phyloP scores from a whole-genome alignment of 179 eudicot species.

The Nepenthes alata region DNA sequence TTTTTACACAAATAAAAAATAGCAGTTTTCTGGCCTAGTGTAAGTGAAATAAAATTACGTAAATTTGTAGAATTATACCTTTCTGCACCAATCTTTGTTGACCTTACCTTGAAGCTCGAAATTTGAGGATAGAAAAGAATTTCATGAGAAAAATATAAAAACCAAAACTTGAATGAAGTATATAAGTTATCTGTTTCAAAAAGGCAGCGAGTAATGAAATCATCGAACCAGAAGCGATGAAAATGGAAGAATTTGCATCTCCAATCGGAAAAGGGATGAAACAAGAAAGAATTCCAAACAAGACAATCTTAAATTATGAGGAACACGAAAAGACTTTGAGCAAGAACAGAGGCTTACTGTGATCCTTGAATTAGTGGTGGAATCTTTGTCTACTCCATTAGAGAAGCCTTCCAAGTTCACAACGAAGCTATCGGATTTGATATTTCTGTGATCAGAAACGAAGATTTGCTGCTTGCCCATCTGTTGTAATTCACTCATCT shows the following conservation, averaged over 20 bases:
- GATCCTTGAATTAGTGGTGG: conserved; percentile 36
- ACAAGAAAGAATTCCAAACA: background rate
- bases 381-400: conserved; percentile 32
- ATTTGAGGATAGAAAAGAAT: background rate
- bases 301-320: background rate
- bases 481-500: conserved; percentile 2
- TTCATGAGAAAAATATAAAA: background rate
- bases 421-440: conserved; percentile 39
- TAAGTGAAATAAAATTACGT: too few species aligned
- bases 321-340: background rate
- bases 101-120: background rate
- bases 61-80: too few species aligned
- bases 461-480: background rate
- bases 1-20: too few species aligned
- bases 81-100: too few species aligned
- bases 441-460: conserved; percentile 11
- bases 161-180: background rate
- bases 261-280: background rate
- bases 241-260: background rate
- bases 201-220: background rate
- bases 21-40: too few species aligned
- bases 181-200: background rate
- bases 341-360: conserved; percentile 28
- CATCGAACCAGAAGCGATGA: background rate
- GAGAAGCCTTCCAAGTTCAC: conserved; percentile 52